Evolutionary conservation across 176 grass and related monocot species (phyloP).

Genomic region (Oryza officinalis): DNA sequence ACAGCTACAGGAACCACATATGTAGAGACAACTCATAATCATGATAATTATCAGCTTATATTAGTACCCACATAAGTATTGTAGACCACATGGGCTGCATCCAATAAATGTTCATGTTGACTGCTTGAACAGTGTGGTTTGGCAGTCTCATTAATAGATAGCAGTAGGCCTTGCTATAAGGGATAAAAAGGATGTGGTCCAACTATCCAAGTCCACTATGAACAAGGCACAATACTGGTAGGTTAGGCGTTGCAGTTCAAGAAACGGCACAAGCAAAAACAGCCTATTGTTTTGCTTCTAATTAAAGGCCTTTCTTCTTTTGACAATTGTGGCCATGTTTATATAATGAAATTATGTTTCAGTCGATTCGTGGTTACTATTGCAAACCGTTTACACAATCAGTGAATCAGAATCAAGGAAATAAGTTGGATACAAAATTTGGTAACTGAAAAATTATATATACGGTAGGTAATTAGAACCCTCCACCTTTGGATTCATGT

Average conservation of each 20-base stretch:
- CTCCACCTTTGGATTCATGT: conserved; percentile 91
- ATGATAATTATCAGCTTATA: background rate
- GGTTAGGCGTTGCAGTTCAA: conserved; percentile 3
- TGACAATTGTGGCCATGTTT: background rate
- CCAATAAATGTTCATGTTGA: conserved; percentile 4
- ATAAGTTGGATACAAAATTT: background rate
- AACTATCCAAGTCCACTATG: background rate
- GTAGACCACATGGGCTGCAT: conserved; percentile 10
- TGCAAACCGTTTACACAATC: background rate
- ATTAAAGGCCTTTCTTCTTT: conserved; percentile 4
- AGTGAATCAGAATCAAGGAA: background rate
- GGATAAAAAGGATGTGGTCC: conserved; percentile 5
- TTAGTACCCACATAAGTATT: background rate
- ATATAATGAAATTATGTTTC: background rate
- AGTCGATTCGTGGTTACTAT: background rate
- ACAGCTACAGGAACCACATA: background rate
- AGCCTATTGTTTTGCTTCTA: conserved; percentile 1
- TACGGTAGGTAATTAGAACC: conserved; percentile 91
- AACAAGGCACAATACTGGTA: background rate
- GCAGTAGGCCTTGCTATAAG: background rate
- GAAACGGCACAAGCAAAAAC: background rate
- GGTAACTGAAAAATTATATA: conserved; percentile 29
- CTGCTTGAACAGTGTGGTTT: conserved; percentile 8
- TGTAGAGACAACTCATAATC: conserved; percentile 8
- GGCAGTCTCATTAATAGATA: background rate